These are phyloP conservation scores for Cyberlindnera mississippiensis DNA, from an alignment of 805 yeast genomes.

Conservation along the genomic window DNA sequence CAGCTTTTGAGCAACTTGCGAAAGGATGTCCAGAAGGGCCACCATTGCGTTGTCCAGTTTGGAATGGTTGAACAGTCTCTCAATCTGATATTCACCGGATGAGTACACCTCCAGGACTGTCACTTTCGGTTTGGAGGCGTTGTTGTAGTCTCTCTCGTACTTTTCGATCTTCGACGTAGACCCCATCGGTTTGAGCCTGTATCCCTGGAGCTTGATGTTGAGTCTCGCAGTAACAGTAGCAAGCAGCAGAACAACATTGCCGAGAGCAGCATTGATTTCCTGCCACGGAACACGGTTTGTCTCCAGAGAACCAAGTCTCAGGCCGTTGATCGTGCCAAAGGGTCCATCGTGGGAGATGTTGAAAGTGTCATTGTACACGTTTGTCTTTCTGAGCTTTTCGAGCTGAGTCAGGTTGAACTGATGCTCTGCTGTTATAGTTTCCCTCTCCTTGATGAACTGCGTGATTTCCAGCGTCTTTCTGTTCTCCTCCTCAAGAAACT, in stretches of 20 bases:
- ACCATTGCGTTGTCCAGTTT: constrained; percentile 79
- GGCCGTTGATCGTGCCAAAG: constrained; percentile 84
- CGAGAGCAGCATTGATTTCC: constrained; percentile 88
- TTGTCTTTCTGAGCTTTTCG: constrained; percentile 67
- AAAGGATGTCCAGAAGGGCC: constrained; percentile 61
- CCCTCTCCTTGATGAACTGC: constrained; percentile 50
- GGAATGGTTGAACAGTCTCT: constrained; percentile 67
- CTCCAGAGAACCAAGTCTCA: constrained; percentile 69
- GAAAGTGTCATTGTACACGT: constrained; percentile 81
- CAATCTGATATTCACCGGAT: constrained; percentile 68
- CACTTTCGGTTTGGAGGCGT: constrained; percentile 32
- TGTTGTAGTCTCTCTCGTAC: constrained; percentile 34
- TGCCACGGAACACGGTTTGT: constrained; percentile 73
- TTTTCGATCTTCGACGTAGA: constrained; percentile 76
- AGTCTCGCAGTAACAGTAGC: constrained; percentile 60
- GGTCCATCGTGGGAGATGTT: constrained; percentile 79
- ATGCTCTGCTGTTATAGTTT: constrained; percentile 59
- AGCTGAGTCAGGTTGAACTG: constrained; percentile 60
- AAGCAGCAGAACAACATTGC: constrained; percentile 70
- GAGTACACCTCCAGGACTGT: constrained; percentile 47
- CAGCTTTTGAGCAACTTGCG: constrained; percentile 29
- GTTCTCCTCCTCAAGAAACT: constrained; percentile 49
- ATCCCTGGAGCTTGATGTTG: constrained; percentile 51
- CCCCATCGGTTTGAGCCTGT: constrained; percentile 75
- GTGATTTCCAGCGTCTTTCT: constrained; percentile 48